Evolutionary conservation across 1,139 yeast species (phyloP), one percentile per base, ranked within the genome.

Genomic region (Suhomyces guaymorum): DNA sequence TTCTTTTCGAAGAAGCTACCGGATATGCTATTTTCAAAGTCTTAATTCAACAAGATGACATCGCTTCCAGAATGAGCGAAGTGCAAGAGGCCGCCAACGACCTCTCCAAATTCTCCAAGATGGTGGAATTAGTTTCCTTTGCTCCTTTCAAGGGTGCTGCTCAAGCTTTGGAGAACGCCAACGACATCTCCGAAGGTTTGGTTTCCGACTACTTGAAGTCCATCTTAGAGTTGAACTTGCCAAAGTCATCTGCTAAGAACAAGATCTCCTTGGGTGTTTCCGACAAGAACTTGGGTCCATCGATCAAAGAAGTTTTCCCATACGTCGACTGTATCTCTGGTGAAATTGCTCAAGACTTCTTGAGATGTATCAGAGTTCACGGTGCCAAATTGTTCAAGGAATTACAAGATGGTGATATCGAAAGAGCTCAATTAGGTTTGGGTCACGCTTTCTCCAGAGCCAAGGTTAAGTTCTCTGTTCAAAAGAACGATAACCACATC

Each of bases 81-180:
- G 98, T 94, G 26, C 97, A 92, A 71, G 83, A 82, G 54, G 94
- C 96, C 39, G 77, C 90, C 46, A 82, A 76, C 54, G 98, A 94
- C 57, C 79, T 92, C 51, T 82, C 83, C 47, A 79, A 82, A 59
- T 92, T 92, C 62, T 87, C 96, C 55, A 92, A 92, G 70, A 76
- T 92, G 75, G 81, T 92, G 51, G 96, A 90, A 66, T 78, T 92
- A 45, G 95, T 88, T 25, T 86, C 96, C 16, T 94, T 92, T 69
- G 96, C 97, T 45, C 98, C 98, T 35, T 92, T 94, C 78, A 89
- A 92, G 69, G 96, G 96, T 53, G 98, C 98, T 41, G 97, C 98
- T 40, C 97, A 92, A 66, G 98, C 98, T 43, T 77, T 92, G 56
- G 97, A 92, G 66, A 94, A 92, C 60, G 97, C 97, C 53, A 92